Evolutionary conservation across 495 filamentous ascomycete species (phyloP), one percentile per base, ranked within the genome.

Genomic region (Podospora appendiculata): DNA sequence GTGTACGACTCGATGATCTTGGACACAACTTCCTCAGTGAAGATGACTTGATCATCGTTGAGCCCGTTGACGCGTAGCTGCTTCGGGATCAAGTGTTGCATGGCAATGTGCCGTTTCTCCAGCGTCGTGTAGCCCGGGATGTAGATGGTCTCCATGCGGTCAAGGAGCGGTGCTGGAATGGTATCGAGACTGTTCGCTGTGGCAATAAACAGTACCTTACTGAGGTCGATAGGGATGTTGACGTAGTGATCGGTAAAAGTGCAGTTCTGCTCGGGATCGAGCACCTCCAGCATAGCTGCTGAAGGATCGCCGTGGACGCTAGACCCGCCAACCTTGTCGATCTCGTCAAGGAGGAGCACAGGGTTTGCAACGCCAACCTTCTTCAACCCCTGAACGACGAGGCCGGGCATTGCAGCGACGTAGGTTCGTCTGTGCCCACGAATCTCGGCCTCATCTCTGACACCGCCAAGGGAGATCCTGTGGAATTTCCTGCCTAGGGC

Each of bases 281-380:
- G 79, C 11, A 99, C 94, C 68, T 99, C 94, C 12, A 99, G 81
- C 90, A 99, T 95, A 1, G 94, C 94, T n/a, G 94, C 94, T 25
- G 89, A 94, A 8, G 94, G 94, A 60, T 99, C 94, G 36, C 94
- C 94, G 59, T 99, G 90, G 69, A 90, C 87, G 66, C 91, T 96
- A 38, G 89, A 82, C 51, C 84, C 85, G 52, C 94, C 91, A 48
- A 97, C 79, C 75, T 99, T 99, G 76, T 99, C 94, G 59, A 99
- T 96, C 70, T 99, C 94, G 65, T 99, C 94, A 18, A 99, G 83
- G 48, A 99, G 71, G 71, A 97, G 91, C 34, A 99, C 92, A 2
- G 94, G 94, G 62, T 99, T 99, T 4, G 89, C 82, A 14, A 97
- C 91, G 38, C 90, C 92, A 44, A 93, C 94, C 67, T 97, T 99